Evolutionary conservation across 768 basidiomycete genomes (phyloP), one percentile per base, ranked within the genome.

Genomic region (Rhizopogon vulgaris): DNA sequence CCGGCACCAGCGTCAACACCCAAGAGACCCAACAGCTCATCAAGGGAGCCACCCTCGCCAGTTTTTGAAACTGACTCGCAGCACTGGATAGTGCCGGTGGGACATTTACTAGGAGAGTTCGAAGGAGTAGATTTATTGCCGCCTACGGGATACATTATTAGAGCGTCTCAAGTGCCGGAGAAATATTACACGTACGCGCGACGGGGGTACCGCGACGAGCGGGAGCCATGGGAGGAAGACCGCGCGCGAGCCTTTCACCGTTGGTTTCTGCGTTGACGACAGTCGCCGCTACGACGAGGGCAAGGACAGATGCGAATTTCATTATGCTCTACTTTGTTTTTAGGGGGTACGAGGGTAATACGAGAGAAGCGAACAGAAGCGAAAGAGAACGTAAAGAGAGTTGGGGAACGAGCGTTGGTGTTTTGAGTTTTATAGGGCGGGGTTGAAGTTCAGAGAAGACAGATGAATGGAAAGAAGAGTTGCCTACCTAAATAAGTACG

Each of bases 181-280:
- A 14, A 0, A 52, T 14, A 6, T 32, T 8, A 10, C 4, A 69
- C 70, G 45, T 50, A 77, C 76, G 48, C 6, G 24, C 55, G 7
- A 67, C 61, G 11, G 65, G 66, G 1, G 73, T 70, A 1, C 55
- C 70, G 22, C 65, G 68, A 42, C 54, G 63, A 22, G 7, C 41
- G n/a, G 81, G 82, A 1, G 77, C 65, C 1, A 71, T 61, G 15
- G 79, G 82, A 27, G 71, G 62, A 4, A 83, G 64, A 10, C 82
- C 80, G 17, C 78, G 78, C 50, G 78, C 76, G 40, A 84, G 54
- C 36, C 82, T 78, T 11, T 73, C 54, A 0, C 74, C 81, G 48
- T 83, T 83, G 43, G 78, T 76, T 49, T 77, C 75, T 11, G 69
- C 68, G n/a, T 69, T 71, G 55, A 70, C 71, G 8, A 63, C 51